Evolutionary conservation across 1,284 basidiomycete genomes (phyloP).

Genomic region (Cutaneotrichosporon sp.): DNA sequence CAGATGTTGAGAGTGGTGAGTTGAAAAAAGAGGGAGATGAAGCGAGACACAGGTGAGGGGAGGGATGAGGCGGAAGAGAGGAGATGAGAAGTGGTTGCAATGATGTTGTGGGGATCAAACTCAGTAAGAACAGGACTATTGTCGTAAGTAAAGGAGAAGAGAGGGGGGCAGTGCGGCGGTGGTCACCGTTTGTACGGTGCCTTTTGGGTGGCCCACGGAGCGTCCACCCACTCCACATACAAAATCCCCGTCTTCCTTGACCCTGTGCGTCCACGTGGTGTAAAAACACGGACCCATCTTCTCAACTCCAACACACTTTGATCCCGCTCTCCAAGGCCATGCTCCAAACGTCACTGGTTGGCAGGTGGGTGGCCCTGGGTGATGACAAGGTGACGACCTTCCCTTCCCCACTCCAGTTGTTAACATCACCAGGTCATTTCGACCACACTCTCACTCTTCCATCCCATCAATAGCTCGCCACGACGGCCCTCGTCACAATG

Average conservation of each 20-base stretch:
- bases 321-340: not conserved
- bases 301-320: not conserved
- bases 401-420: not conserved
- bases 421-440: not conserved
- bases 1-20: not conserved
- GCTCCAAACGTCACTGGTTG: not conserved
- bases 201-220: not conserved
- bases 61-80: not conserved
- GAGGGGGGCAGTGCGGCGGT: not conserved
- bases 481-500: slow-evolving; percentile 20
- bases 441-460: not conserved
- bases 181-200: not conserved
- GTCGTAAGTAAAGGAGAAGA: not conserved
- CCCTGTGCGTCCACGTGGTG: no score
- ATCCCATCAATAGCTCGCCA: slow-evolving; percentile 4
- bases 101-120: slow-evolving; percentile 1
- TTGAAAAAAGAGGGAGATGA: not conserved
- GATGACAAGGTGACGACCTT: not conserved
- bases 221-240: no score
- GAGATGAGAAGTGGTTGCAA: not conserved
- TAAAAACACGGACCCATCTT: no score
- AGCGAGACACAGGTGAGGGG: not conserved
- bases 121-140: no score
- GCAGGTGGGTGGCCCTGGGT: not conserved
- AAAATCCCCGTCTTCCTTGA: no score